Evolutionary conservation across 306 rosid species (phyloP).

Genomic region (Prunus salicina): DNA sequence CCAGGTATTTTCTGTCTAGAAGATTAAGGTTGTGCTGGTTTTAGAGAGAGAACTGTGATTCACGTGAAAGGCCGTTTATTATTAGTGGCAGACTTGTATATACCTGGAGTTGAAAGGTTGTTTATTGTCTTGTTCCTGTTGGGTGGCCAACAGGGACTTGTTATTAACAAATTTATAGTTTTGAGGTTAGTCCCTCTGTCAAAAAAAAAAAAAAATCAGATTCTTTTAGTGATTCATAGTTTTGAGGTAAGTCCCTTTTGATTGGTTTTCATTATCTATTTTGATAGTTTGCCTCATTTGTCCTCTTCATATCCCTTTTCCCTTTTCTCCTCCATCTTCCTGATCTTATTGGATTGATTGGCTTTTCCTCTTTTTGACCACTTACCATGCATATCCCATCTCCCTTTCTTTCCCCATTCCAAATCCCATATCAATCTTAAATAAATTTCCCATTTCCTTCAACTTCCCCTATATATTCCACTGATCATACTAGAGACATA

Average conservation of each 20-base stretch:
- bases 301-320: background rate
- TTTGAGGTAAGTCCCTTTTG: background rate
- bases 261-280: background rate
- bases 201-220: background rate
- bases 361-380: background rate
- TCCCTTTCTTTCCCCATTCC: background rate
- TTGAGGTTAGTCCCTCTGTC: background rate
- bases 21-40: too few species aligned
- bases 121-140: background rate
- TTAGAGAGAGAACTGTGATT: background rate
- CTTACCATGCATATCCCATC: background rate
- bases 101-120: background rate
- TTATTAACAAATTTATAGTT: background rate
- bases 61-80: background rate
- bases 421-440: background rate
- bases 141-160: background rate
- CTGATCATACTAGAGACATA: background rate
- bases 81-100: background rate
- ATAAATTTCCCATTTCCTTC: background rate
- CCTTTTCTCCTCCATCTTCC: background rate
- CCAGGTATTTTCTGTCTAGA: conserved; percentile 31
- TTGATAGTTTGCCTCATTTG: background rate
- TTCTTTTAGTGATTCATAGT: background rate
- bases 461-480: background rate
- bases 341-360: background rate